Evolutionary conservation across 805 yeast species (phyloP).

Genomic region (Debaryomyces maramus): DNA sequence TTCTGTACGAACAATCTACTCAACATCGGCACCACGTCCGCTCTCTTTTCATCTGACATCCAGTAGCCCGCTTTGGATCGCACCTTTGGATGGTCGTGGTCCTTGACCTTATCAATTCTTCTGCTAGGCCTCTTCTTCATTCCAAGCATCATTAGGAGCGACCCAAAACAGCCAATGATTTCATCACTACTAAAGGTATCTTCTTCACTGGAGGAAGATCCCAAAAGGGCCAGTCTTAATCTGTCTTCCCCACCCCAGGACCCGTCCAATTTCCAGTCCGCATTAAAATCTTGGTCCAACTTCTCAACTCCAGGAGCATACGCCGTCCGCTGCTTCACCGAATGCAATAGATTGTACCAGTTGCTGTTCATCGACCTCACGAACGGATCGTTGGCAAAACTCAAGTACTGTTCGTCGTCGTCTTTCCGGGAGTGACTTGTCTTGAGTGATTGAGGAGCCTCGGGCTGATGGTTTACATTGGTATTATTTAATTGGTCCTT

Average conservation of each 20-base stretch:
- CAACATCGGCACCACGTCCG: slow-evolving; percentile 63
- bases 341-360: slow-evolving; percentile 52
- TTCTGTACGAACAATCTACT: slow-evolving; percentile 63
- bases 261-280: slow-evolving; percentile 45
- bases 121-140: slow-evolving; percentile 9
- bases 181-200: slow-evolving; percentile 23
- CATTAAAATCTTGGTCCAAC: slow-evolving; percentile 23
- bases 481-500: slow-evolving; percentile 35
- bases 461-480: slow-evolving; percentile 24
- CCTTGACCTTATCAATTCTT: slow-evolving; percentile 11
- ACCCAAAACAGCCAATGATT: slow-evolving; percentile 11
- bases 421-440: slow-evolving; percentile 9
- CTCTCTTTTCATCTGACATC: slow-evolving; percentile 63
- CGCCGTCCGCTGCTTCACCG: slow-evolving; percentile 47
- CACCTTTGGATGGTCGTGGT: slow-evolving; percentile 37
- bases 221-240: slow-evolving; percentile 52
- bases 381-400: slow-evolving; percentile 40
- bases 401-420: slow-evolving; percentile 33
- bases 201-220: slow-evolving; percentile 31
- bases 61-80: slow-evolving; percentile 64
- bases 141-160: not conserved
- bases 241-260: slow-evolving; percentile 75
- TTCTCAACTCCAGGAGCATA: slow-evolving; percentile 28
- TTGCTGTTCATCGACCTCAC: slow-evolving; percentile 41
- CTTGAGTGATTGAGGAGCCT: slow-evolving; percentile 9